Base-by-base conservation (phyloP, 345 rosid species). In the Pistacia atlantica region DNA sequence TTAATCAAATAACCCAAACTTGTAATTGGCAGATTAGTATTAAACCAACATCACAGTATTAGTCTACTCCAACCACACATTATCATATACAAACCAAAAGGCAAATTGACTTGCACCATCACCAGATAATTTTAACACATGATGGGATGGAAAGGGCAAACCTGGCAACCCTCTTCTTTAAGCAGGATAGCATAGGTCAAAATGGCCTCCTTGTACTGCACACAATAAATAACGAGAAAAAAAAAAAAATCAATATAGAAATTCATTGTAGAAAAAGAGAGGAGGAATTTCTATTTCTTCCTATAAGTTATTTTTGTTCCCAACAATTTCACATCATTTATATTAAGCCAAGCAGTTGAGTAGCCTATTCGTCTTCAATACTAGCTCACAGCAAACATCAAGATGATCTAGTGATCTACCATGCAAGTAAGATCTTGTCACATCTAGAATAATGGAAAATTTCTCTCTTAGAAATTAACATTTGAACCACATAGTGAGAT, bases 181-280 rank as follows among this genome's bases (percentile, higher is more conserved):
- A 95, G 93, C 83, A 95, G 84, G 84, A 95, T 81, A 60, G 97
- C 97, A 75, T 95, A 95, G 28, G 92, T 85, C 82, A 95, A 82
- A 77, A 95, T 86, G 45, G 99, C 97, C 80, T 93, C 97, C 85
- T 95, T 95, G 87, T 88, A 95, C 99, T 95, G 93, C 84, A 86
- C 33, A 76, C 8, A 11, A 70, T 45, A 45, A 54, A 16, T 13
- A 69, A 56, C 56, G 1, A 35, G 55, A 11, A 55, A 51, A 54
- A 56, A 33, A n/a, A 22, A 22, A 74, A 51, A 31, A 63, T 28
- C 76, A 46, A 17, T 5, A 69, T 17, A 31, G 35, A 28, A 68
- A n/a, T 8, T 12, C 54, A 31, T 35, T 63, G 55, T 46, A 22
- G 46, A 77, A 33, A 71, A 13, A 4, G 9, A 20, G 16, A 3